Percentiles rank a stretch among this genome's conserved stretches.
phyloP scores from a whole-genome alignment of 306 rosid species.

The Carpinus viminea region DNA sequence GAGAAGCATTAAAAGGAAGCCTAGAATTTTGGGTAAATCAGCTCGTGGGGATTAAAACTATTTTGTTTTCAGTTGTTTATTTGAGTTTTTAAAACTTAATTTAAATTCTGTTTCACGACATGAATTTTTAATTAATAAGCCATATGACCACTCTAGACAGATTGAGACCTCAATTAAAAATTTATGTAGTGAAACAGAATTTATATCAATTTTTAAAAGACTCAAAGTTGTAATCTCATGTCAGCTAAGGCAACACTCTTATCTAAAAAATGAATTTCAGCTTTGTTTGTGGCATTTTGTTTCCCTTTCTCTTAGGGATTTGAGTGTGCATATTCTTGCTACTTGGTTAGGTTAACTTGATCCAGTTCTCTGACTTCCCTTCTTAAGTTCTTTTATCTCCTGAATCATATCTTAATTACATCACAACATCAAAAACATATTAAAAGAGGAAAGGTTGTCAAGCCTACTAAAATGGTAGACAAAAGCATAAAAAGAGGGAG shows the following conservation, averaged over 20 bases:
- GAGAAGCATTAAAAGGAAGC: not conserved
- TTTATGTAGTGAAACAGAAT: no score
- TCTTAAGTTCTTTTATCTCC: not conserved
- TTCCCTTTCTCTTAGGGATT: not conserved
- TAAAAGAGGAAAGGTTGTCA: not conserved
- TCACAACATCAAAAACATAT: not conserved
- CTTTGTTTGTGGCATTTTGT: not conserved
- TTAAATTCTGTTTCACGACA: not conserved
- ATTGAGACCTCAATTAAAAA: not conserved
- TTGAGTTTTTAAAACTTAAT: not conserved
- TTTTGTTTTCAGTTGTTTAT: not conserved
- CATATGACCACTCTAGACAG: not conserved
- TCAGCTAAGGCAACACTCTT: not conserved
- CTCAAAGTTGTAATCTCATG: not conserved
- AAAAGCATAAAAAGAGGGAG: not conserved
- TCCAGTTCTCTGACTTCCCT: not conserved
- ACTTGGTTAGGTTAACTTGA: not conserved
- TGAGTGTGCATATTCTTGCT: not conserved
- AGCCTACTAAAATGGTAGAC: not conserved
- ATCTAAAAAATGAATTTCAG: not conserved
- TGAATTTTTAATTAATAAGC: not conserved
- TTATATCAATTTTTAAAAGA: not conserved
- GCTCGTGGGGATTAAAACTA: not conserved
- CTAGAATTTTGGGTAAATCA: not conserved
- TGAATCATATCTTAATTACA: no score